Evolutionary conservation across 2,329 filamentous ascomycete genomes (phyloP).

Genomic region (Microthyrium microscopicum): DNA sequence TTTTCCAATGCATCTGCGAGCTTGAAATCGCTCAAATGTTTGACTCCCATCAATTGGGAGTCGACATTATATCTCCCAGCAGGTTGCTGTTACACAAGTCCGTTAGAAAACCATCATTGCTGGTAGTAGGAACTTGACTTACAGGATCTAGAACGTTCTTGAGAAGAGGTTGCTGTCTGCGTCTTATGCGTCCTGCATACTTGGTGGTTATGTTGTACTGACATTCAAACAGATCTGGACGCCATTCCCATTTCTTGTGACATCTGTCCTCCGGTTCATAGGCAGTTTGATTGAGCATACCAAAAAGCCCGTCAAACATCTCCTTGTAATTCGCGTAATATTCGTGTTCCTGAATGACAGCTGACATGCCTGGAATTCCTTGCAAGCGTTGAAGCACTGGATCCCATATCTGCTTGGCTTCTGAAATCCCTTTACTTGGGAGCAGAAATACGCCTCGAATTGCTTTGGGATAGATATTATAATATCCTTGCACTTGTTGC

Average conservation of each 20-base stretch:
- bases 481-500: constrained; percentile 4
- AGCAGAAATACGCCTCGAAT: constrained; percentile 3
- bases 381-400: constrained; percentile 5
- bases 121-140: no score
- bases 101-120: no score
- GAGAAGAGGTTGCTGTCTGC: neutral
- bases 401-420: constrained; percentile 6
- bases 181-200: neutral
- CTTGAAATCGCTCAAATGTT: constrained; percentile 1
- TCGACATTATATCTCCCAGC: constrained; percentile 1
- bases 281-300: constrained; percentile 1
- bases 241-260: no score
- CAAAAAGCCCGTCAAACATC: constrained; percentile 7
- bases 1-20: constrained; percentile 4
- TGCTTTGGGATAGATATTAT: constrained; percentile 3
- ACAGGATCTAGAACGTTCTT: no score
- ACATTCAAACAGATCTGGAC: no score
- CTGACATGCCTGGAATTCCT: constrained; percentile 2
- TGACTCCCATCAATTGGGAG: constrained; percentile 2
- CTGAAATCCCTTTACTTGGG: neutral
- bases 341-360: neutral
- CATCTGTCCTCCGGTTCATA: constrained; percentile 1
- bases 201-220: neutral
- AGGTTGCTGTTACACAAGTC: neutral
- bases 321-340: constrained; percentile 6